Evolutionary conservation across 2,329 filamentous ascomycete genomes (phyloP), one percentile per base, ranked within the genome.

Genomic region (Beauveria varroae): DNA sequence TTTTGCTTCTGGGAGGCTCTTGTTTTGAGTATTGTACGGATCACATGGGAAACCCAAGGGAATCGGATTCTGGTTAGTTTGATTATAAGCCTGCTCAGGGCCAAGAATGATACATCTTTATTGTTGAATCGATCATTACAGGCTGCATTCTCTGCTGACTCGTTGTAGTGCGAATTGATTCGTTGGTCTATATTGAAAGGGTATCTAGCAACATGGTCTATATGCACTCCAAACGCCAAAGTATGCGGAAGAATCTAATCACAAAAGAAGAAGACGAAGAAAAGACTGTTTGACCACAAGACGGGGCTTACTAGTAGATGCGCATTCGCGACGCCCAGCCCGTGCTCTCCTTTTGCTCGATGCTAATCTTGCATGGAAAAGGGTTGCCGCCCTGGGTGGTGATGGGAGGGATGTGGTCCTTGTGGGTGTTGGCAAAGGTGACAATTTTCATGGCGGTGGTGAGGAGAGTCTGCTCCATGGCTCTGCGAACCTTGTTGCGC

Each of bases 321-420:
- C 90, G 89, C 76, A 93, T 91, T 44, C 90, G 82, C 61, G 87
- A 84, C 54, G 90, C 86, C 91, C 91, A 93, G 57, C 87, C 83
- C 22, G 73, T 51, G 64, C 89, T 87, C 63, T 87, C 82, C 69
- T 91, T 91, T 62, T 91, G 91, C 71, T 96, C 95, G 63, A 98
- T 86, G 64, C 88, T 84, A 71, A 98, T 96, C 74, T 93, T 89
- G 75, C 96, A 98, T 0, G 93, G 93, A 70, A 98, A 99, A 0
- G 95, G 93, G 73, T 98, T 98, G 53, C 89, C 91, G 71, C 87
- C 92, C 24, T 92, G 95, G 9, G 92, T 96, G 65, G 92, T 97
- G 68, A 98, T 98, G 56, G 93, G 95, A 1, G 95, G 95, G 66
- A 99, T 98, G 74, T 98, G 95, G 70, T 96, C 91, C 73, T 96